Conservation (phyloP, 148 eudicot species). For the Fagopyrum homotropicum region DNA sequence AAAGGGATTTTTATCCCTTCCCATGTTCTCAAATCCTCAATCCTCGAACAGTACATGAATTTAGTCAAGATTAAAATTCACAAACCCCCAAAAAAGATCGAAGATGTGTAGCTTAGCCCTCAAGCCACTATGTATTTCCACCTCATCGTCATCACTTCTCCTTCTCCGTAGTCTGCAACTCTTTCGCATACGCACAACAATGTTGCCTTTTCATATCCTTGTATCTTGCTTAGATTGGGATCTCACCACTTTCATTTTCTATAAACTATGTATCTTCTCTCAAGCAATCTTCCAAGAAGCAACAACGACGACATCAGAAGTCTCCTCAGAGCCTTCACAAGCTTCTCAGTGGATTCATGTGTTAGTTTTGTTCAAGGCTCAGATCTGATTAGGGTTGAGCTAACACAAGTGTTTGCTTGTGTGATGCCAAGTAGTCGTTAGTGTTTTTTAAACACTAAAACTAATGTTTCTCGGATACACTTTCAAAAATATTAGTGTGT, state of each 20-base stretch:
- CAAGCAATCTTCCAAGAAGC: conserved; percentile 52
- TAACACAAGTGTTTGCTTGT: no score
- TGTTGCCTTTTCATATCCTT: conserved; percentile 17
- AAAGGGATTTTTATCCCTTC: background rate
- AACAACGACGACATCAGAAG: conserved; percentile 17
- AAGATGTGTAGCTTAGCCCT: conserved; percentile 28
- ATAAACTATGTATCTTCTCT: conserved; percentile 63
- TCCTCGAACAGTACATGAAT: background rate
- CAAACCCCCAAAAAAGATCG: background rate
- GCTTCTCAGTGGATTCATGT: conserved; percentile 13
- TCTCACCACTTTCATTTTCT: conserved; percentile 40
- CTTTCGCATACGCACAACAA: conserved; percentile 1
- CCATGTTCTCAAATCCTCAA: background rate
- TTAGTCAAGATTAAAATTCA: background rate
- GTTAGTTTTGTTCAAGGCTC: no score
- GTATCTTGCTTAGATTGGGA: conserved; percentile 20
- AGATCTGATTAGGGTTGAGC: no score
- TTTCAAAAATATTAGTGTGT: no score
- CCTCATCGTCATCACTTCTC: conserved; percentile 18
- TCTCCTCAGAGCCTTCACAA: conserved; percentile 42
- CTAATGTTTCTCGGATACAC: no score
- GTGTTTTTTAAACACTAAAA: no score
- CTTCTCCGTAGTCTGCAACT: conserved; percentile 1
- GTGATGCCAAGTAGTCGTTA: no score
- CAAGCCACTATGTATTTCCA: conserved; percentile 23